These are phyloP conservation scores for Aspergillus ruber DNA, from an alignment of 2,329 filamentous ascomycete species.

Conservation along the genomic window DNA sequence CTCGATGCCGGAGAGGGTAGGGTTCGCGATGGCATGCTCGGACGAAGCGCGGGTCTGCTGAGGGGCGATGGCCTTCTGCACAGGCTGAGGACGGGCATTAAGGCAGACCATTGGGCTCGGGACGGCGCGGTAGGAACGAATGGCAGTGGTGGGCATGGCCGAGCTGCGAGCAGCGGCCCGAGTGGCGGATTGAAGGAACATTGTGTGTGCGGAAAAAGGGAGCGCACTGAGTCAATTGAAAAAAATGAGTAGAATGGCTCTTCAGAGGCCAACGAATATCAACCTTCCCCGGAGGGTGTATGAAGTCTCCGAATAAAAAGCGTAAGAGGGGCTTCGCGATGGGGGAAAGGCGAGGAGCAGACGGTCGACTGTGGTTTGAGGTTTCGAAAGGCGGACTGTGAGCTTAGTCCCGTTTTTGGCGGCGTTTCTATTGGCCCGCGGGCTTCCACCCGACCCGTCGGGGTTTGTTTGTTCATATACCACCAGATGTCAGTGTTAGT, in stretches of 20 bases:
- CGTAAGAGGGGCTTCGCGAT: conserved; percentile 26
- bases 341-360: conserved; percentile 22
- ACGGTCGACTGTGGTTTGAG: conserved; percentile 32
- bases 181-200: conserved; percentile 43
- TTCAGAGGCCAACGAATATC: conserved; percentile 13
- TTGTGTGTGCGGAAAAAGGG: conserved; percentile 26
- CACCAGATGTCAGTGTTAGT: not conserved
- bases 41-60: conserved; percentile 54
- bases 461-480: not conserved
- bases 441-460: conserved; percentile 15
- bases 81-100: conserved; percentile 27
- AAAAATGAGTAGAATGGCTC: conserved; percentile 7
- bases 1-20: conserved; percentile 95
- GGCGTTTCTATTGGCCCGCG: conserved; percentile 58
- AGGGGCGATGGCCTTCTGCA: conserved; percentile 32
- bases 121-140: conserved; percentile 24
- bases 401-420: conserved; percentile 29
- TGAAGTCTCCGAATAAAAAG: conserved; percentile 9
- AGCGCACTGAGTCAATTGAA: conserved; percentile 24
- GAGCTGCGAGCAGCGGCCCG: conserved; percentile 40
- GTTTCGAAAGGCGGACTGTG: conserved; percentile 31
- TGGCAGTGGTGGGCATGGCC: conserved; percentile 27
- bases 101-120: conserved; percentile 33
- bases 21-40: conserved; percentile 94
- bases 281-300: conserved; percentile 20